A percentile compares a stretch with the other conserved stretches of the same genome.
Conservation (phyloP, 805 yeast species). For the Saccharomycopsis selenospora region DNA sequence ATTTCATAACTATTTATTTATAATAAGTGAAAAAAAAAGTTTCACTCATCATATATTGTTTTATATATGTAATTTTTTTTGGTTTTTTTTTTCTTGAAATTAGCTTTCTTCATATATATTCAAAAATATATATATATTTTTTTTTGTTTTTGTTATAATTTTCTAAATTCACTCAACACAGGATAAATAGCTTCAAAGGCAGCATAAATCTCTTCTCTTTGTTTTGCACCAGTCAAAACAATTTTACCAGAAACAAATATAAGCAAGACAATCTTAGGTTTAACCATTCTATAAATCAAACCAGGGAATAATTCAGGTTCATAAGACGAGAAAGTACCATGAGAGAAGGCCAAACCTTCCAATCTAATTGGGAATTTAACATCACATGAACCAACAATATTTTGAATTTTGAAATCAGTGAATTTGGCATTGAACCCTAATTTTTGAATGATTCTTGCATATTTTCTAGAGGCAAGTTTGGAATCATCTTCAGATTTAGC, state of each 20-base stretch:
- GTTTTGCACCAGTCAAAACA: slow-evolving; percentile 97
- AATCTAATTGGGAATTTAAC: slow-evolving; percentile 95
- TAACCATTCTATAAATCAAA: slow-evolving; percentile 97
- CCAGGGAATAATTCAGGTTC: slow-evolving; percentile 99
- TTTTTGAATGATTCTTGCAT: slow-evolving; percentile 96
- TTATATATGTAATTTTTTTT: no score
- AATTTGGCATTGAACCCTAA: slow-evolving; percentile 97
- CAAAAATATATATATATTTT: no score
- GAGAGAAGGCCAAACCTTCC: slow-evolving; percentile 96
- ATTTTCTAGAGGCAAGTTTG: slow-evolving; percentile 94
- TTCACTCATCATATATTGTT: no score
- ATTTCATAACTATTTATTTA: no score
- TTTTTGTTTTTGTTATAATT: slow-evolving; percentile 35
- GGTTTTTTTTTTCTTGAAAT: no score
- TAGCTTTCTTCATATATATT: no score
- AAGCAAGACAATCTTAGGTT: slow-evolving; percentile 92
- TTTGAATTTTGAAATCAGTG: slow-evolving; percentile 96
- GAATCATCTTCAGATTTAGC: slow-evolving; percentile 98
- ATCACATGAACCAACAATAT: slow-evolving; percentile 97
- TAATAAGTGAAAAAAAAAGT: no score
- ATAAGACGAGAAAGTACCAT: slow-evolving; percentile 97
- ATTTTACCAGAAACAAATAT: slow-evolving; percentile 96
- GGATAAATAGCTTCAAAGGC: slow-evolving; percentile 99
- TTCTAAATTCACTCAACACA: slow-evolving; percentile 95
- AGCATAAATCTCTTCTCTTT: slow-evolving; percentile 95